Base-by-base conservation (phyloP, 129 eudicot species). In the Chrysanthemum makinoi region DNA sequence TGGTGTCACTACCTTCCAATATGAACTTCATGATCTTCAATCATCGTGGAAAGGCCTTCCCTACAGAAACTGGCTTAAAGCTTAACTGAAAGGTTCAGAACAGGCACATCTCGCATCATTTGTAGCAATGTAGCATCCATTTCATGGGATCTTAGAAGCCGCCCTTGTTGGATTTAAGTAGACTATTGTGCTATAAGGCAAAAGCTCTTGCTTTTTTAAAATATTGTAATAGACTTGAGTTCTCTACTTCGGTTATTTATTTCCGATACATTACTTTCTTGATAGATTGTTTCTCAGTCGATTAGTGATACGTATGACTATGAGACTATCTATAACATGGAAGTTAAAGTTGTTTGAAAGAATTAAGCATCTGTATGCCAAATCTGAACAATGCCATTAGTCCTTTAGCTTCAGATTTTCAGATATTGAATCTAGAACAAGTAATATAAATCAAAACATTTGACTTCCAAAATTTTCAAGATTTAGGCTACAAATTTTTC, bases 1-100 rank as follows among this genome's bases (percentile, higher is more conserved):
- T 87, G 16, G 95, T 89, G 28, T 80, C 87, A 22, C 73, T 93
- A 66, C 88, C 96, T 10, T 79, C 89, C 10, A 89, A 93, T 71
- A 77, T 87, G 83, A 96, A 87, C 80, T 93, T 87, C 69, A 93
- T 89, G 95, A 93, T 87, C 63, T 93, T 93, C 79, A 93, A 93
- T 74, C 96, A 93, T 58, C 96, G 98, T 66, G 98, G 98, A 75
- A 93, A 75, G 81, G 91, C 89, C 15, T 81, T 87, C 73, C 87
- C 86, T 50, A 44, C 86, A 77, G 90, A 81, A 61, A 64, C 68
- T 11, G 87, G 84, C 52, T 56, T 83, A 64, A 92, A 92, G 84
- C 80, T 89, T 52, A 91, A 84, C 67, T 90, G 78, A 89, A 69
- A 65, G 48, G 63, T 12, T 5, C 14, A 16, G 69, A 26, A 1